Conservation (phyloP, 768 basidiomycete genomes). For the Boletus rex-veris region DNA sequence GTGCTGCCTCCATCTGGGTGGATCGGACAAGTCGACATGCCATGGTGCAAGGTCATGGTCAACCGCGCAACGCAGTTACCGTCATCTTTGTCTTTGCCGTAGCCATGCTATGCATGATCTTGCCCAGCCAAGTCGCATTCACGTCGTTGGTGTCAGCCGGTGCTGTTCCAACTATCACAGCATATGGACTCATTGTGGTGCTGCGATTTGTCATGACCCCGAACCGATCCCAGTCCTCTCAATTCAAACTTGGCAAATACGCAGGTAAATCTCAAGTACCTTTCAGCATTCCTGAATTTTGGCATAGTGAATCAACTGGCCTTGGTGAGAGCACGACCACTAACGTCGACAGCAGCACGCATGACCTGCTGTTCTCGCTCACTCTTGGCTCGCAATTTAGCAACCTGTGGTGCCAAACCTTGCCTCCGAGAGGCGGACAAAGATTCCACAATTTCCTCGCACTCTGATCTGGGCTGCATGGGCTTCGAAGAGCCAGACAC, state of each 20-base stretch:
- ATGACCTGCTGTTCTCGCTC: constrained; percentile 72
- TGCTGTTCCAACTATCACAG: constrained; percentile 81
- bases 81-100: constrained; percentile 82
- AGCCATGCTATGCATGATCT: constrained; percentile 74
- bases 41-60: constrained; percentile 64
- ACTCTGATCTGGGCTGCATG: constrained; percentile 39
- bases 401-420: constrained; percentile 66
- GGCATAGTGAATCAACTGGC: constrained; percentile 38
- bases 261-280: constrained; percentile 60
- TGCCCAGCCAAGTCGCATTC: constrained; percentile 90
- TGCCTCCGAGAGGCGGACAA: constrained; percentile 44
- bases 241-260: constrained; percentile 67
- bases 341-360: constrained; percentile 82
- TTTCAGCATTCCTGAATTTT: background rate
- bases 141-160: constrained; percentile 87
- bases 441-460: constrained; percentile 53
- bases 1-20: constrained; percentile 80
- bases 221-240: constrained; percentile 65
- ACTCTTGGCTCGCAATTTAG: constrained; percentile 76
- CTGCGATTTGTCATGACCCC: constrained; percentile 79
- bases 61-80: constrained; percentile 83
- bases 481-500: too few species aligned
- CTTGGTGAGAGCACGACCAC: constrained; percentile 79
- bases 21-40: constrained; percentile 79
- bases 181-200: constrained; percentile 78